Evolutionary conservation across 176 grass and related monocot species (phyloP).

Genomic region (Avena insularis): DNA sequence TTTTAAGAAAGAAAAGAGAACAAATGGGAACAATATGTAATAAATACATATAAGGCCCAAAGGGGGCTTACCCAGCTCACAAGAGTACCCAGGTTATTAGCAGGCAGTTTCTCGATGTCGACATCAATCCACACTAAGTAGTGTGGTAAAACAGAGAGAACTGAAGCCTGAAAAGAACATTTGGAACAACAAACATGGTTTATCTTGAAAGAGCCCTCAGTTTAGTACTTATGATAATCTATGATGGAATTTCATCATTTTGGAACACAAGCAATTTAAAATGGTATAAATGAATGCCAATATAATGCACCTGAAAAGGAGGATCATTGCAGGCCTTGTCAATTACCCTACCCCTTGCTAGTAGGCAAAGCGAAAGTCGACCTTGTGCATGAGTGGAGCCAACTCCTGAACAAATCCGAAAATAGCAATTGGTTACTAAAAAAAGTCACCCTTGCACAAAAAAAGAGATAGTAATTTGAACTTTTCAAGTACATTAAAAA

Average conservation of each 20-base stretch:
- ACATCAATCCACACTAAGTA: constrained; percentile 53
- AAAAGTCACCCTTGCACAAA: neutral
- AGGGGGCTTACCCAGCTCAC: constrained; percentile 72
- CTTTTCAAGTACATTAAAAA: constrained; percentile 11
- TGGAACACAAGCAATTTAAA: neutral
- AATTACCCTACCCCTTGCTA: constrained; percentile 59
- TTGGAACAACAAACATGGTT: constrained; percentile 8
- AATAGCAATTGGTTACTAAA: neutral
- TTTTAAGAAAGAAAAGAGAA: constrained; percentile 29
- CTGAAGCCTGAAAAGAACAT: constrained; percentile 66
- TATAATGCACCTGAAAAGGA: constrained; percentile 75
- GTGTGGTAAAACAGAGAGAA: constrained; percentile 75
- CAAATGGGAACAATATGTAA: neutral
- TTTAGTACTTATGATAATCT: neutral
- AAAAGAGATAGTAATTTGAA: neutral
- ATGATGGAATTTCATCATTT: constrained; percentile 25
- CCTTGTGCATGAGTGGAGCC: constrained; percentile 80
- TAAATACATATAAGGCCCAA: neutral
- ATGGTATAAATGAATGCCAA: constrained; percentile 24
- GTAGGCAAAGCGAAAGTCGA: constrained; percentile 80
- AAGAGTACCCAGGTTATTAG: constrained; percentile 56
- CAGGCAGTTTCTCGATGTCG: constrained; percentile 61
- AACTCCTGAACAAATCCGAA: constrained; percentile 65
- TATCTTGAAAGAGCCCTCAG: constrained; percentile 20
- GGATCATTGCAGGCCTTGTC: constrained; percentile 71